phyloP scores from a whole-genome alignment of 2,329 filamentous ascomycete species.

The Pseudogymnoascus sp. region DNA sequence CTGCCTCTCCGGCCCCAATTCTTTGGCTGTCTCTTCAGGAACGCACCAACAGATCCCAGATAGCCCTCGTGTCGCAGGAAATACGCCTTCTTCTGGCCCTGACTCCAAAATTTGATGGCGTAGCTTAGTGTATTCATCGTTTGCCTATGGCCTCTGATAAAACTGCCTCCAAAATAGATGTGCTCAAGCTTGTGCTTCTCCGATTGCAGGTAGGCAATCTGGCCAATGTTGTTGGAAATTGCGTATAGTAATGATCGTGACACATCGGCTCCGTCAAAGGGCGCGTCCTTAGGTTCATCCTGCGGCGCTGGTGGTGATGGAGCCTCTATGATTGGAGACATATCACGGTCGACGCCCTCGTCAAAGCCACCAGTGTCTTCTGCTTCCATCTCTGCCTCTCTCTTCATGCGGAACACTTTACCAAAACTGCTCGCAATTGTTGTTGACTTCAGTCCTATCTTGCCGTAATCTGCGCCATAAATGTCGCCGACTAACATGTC shows the following conservation, averaged over 20 bases:
- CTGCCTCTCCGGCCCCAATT: slow-evolving; percentile 87
- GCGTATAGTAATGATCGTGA: slow-evolving; percentile 88
- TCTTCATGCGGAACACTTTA: slow-evolving; percentile 91
- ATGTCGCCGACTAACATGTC: slow-evolving; percentile 98
- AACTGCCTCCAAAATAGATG: slow-evolving; percentile 96
- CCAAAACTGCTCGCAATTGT: slow-evolving; percentile 95
- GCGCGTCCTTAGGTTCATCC: slow-evolving; percentile 23
- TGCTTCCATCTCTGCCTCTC: slow-evolving; percentile 67
- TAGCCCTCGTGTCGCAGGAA: slow-evolving; percentile 95
- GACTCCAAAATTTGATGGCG: slow-evolving; percentile 96
- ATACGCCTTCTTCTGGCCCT: slow-evolving; percentile 88
- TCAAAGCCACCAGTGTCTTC: slow-evolving; percentile 53
- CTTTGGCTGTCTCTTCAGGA: slow-evolving; percentile 78
- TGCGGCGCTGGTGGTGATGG: background rate
- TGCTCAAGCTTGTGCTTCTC: slow-evolving; percentile 85
- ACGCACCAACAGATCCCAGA: slow-evolving; percentile 85
- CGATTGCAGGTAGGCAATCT: slow-evolving; percentile 95
- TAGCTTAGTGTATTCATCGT: slow-evolving; percentile 97
- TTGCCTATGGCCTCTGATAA: slow-evolving; percentile 91
- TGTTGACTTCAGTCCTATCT: slow-evolving; percentile 91
- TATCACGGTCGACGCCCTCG: slow-evolving; percentile 8
- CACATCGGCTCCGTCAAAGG: slow-evolving; percentile 75
- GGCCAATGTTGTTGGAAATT: slow-evolving; percentile 95
- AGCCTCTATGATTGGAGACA: background rate
- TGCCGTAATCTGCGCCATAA: slow-evolving; percentile 90